These are phyloP conservation scores for Posidonia australis DNA, from an alignment of 106 monocot genomes.

Conservation along the genomic window DNA sequence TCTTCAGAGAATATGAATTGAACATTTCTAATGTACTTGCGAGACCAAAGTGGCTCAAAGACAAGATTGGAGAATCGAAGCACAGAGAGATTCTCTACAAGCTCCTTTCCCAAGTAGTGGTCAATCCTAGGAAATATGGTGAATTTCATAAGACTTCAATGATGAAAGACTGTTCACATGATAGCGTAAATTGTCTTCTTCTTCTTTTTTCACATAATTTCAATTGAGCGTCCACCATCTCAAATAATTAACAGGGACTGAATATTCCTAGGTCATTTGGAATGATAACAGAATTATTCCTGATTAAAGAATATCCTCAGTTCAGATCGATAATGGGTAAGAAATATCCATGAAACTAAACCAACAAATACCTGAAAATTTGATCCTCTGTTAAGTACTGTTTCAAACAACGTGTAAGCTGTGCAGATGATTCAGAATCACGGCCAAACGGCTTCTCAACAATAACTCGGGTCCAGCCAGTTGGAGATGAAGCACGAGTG, in stretches of 20 bases:
- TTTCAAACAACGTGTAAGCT: conserved; percentile 52
- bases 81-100: conserved; percentile 88
- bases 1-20: conserved; percentile 88
- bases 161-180: neutral
- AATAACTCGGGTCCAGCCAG: conserved; percentile 78
- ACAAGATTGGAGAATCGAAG: conserved; percentile 86
- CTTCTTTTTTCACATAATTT: neutral
- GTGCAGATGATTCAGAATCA: conserved; percentile 61
- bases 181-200: neutral
- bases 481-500: conserved; percentile 43
- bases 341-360: neutral
- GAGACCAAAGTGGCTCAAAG: conserved; percentile 71
- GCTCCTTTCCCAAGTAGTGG: conserved; percentile 87
- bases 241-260: too few relatives aligned
- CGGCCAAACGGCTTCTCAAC: conserved; percentile 89
- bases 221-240: neutral
- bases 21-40: conserved; percentile 77
- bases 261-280: too few relatives aligned
- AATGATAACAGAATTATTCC: too few relatives aligned
- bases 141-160: neutral
- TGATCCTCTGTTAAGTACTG: conserved; percentile 63
- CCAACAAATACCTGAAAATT: conserved; percentile 55
- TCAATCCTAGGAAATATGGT: conserved; percentile 41
- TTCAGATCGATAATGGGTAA: too few relatives aligned
- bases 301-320: too few relatives aligned